Base-by-base conservation (phyloP, 2,329 filamentous ascomycete species). In the Aspergillus pseudoterreus region DNA sequence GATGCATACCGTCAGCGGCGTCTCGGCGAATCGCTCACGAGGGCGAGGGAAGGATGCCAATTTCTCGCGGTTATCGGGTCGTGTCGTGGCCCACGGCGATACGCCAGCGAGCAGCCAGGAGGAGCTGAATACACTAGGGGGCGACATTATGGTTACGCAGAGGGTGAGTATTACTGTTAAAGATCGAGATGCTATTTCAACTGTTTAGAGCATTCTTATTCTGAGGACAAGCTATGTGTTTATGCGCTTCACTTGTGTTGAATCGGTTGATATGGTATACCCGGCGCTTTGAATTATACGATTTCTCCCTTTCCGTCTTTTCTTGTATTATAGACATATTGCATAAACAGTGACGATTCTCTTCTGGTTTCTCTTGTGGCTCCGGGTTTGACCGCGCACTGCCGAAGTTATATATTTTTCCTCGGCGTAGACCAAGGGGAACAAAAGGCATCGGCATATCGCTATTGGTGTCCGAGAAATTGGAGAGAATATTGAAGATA, bases 141-240 rank as follows among this genome's bases (percentile, higher is more conserved):
- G 52, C 2, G 54, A 54, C 48, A 56, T 56, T n/a, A 39, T 54
- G 52, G 54, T 56, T 5, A 54, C 53, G 15, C 54, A 56, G 41
- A 45, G 54, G 11, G 49, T 56, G 43, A 53, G 52, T 4, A 47
- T 54, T 8, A 54, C 47, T 24, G 44, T 56, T 11, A 53, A 56
- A n/a, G 47, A 73, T 67, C 14, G 69, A 58, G 33, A 47, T n/a
- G 39, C 15, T 14, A 42, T 42, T 19, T 17, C 35, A 10, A n/a
- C 35, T 6, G 35, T 14, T n/a, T 38, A 38, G 22, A 35, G 33
- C 1, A 9, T 10, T 35, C 11, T 35, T 12, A 35, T 35, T 2
- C 5, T 38, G 35, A 17, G 11, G 27, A 10, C 27, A 11, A 30
- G 27, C 27, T n/a, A n/a, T 6, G 12, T 38, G 14, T 38, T 38